phyloP scores from a whole-genome alignment of 2,329 filamentous ascomycete species.

The Colletotrichum sp. region DNA sequence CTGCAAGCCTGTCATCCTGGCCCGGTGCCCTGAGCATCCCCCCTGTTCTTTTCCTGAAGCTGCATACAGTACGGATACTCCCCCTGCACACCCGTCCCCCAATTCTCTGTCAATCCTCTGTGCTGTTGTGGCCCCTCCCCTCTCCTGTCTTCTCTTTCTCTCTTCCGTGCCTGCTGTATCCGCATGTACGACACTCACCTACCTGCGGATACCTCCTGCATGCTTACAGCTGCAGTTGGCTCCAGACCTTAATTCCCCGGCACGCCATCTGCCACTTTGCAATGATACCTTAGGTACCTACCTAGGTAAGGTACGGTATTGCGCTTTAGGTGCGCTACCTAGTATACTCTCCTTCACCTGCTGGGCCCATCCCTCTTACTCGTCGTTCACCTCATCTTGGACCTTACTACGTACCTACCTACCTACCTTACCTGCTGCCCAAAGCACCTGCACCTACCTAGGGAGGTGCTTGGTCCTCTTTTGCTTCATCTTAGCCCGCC shows the following conservation, averaged over 20 bases:
- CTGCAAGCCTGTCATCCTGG: neutral
- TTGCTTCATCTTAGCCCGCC: slow-evolving; percentile 4
- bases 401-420: neutral
- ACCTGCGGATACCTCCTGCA: neutral
- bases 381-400: neutral
- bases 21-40: neutral
- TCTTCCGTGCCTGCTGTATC: neutral
- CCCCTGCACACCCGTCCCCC: slow-evolving; percentile 14
- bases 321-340: neutral
- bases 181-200: neutral
- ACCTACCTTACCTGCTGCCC: neutral
- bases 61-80: neutral
- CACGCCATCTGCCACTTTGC: neutral
- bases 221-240: neutral
- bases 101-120: neutral
- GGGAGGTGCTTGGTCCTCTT: slow-evolving; percentile 17
- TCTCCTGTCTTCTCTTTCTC: neutral
- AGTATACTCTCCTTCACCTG: neutral
- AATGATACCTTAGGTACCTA: neutral
- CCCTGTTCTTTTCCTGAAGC: neutral
- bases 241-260: slow-evolving; percentile 4
- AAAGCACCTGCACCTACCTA: neutral
- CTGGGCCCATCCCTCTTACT: neutral
- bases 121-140: neutral
- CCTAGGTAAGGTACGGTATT: neutral